Percentiles rank a stretch among this genome's conserved stretches.
Conservation (phyloP, 352 stramenopile species). For the Phytophthora syringae region DNA sequence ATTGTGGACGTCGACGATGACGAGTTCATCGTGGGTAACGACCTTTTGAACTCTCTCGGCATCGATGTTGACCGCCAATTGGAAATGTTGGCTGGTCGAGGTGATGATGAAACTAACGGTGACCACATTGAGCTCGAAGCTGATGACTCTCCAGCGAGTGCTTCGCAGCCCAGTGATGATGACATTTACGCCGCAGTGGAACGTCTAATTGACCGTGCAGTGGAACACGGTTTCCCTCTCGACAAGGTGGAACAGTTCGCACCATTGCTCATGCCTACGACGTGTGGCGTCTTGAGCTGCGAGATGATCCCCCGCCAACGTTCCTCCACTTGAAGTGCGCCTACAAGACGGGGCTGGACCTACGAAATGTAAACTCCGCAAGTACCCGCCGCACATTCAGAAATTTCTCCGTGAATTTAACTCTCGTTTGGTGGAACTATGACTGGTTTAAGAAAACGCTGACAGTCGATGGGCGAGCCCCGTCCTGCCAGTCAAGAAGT, state of each 20-base stretch:
- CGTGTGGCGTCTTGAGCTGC: neutral
- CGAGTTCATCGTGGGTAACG: constrained; percentile 15
- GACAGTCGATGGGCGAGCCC: too few relatives aligned
- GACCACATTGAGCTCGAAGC: constrained; percentile 1
- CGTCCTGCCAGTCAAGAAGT: too few relatives aligned
- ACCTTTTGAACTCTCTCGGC: constrained; percentile 1
- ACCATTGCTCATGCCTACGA: too few relatives aligned
- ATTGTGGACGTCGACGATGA: neutral
- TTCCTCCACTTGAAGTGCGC: constrained; percentile 1
- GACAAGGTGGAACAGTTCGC: neutral
- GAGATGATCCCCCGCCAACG: neutral
- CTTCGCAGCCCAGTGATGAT: neutral
- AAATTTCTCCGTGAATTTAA: too few relatives aligned
- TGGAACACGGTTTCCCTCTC: constrained; percentile 2
- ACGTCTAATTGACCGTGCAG: neutral
- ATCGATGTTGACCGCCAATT: constrained; percentile 11
- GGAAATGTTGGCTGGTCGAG: neutral
- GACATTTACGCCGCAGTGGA: neutral
- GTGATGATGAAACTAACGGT: neutral
- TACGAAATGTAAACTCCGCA: constrained; percentile 2
- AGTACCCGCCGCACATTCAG: too few relatives aligned
- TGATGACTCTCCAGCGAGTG: neutral
- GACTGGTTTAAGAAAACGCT: too few relatives aligned
- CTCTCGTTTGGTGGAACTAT: too few relatives aligned
- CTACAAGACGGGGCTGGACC: neutral